These are phyloP conservation scores for Cryphonectria radicalis DNA, from an alignment of 2,329 filamentous ascomycete genomes.

Conservation along the genomic window DNA sequence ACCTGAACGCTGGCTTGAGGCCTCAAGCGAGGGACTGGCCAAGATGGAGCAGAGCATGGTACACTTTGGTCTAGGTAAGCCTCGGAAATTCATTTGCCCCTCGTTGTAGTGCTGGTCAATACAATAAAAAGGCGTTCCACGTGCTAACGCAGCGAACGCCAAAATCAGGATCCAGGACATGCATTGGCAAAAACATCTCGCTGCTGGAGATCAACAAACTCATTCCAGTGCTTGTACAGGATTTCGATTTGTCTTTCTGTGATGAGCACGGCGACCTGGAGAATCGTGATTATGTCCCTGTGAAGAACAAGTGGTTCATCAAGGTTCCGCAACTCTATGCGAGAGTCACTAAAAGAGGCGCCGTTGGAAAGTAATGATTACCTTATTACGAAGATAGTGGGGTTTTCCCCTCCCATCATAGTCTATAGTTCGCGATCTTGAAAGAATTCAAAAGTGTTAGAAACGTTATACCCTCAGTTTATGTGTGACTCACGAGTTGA, in stretches of 20 bases:
- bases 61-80: neutral
- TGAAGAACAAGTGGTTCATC: neutral
- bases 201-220: neutral
- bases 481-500: neutral
- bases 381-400: too few species aligned
- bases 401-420: too few species aligned
- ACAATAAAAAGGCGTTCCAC: too few species aligned
- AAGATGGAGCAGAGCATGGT: neutral
- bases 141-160: too few species aligned
- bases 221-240: neutral
- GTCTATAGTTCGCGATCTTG: neutral
- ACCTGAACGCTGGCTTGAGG: neutral
- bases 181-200: neutral
- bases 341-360: neutral
- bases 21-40: neutral
- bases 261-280: neutral
- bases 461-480: neutral
- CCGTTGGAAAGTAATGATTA: neutral
- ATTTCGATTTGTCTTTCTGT: neutral
- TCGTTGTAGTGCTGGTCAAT: neutral
- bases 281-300: neutral
- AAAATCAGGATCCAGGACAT: neutral
- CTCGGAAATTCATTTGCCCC: neutral
- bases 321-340: neutral
- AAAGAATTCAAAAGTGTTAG: neutral